Evolutionary conservation across 2,329 filamentous ascomycete genomes (phyloP).

Genomic region (Epichloe hybrida): DNA sequence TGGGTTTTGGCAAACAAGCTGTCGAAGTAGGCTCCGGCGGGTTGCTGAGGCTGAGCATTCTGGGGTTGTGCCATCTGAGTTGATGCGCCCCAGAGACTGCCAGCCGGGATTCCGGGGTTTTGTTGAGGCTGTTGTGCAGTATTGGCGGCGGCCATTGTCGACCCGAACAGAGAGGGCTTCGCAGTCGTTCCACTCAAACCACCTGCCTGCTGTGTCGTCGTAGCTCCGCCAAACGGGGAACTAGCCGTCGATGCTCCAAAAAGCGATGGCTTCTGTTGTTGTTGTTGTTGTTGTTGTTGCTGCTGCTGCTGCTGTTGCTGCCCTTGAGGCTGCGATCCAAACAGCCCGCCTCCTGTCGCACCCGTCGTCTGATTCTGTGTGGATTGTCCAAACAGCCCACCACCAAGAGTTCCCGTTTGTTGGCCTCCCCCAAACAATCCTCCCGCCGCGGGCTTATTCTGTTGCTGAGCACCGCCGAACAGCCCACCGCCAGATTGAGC

Average conservation of each 20-base stretch:
- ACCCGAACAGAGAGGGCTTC: constrained; percentile 23
- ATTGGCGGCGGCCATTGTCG: constrained; percentile 11
- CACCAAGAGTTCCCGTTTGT: constrained; percentile 3
- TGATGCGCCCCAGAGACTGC: constrained; percentile 17
- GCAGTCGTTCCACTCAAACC: constrained; percentile 10
- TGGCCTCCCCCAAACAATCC: constrained; percentile 5
- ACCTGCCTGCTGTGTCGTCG: background rate
- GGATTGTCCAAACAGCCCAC: constrained; percentile 6
- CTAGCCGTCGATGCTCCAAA: constrained; percentile 17
- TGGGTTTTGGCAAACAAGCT: constrained; percentile 58
- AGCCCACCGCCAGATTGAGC: constrained; percentile 7
- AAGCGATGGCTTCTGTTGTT: constrained; percentile 14
- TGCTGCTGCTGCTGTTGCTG: constrained; percentile 12
- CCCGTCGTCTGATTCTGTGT: constrained; percentile 1
- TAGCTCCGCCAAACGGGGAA: constrained; percentile 6
- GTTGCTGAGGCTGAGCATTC: constrained; percentile 14
- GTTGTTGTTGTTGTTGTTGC: constrained; percentile 7
- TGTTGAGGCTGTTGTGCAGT: constrained; percentile 16
- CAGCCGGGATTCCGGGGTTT: constrained; percentile 12
- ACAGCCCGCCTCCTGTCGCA: constrained; percentile 9
- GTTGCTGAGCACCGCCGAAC: constrained; percentile 5
- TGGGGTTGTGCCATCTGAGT: constrained; percentile 15
- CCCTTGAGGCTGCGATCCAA: constrained; percentile 9
- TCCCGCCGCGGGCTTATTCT: constrained; percentile 4
- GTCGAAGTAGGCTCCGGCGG: constrained; percentile 56